Evolutionary conservation across 352 stramenopile genomes (phyloP), one percentile per base, ranked within the genome.

Genomic region (Phytopythium aichiense): DNA sequence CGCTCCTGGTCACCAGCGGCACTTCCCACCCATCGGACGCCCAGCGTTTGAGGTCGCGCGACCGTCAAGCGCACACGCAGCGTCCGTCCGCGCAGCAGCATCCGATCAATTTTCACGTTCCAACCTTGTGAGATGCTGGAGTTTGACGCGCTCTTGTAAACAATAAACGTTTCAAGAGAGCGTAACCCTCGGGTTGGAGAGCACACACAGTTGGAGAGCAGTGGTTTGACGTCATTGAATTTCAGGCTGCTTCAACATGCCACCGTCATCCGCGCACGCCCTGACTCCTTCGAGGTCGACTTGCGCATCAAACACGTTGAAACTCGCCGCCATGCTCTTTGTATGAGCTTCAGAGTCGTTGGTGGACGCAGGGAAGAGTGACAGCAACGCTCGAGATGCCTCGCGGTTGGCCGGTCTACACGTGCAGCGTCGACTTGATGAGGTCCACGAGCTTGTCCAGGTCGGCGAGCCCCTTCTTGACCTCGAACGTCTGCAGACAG

Each of bases 391-490:
- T 28, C 20, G 31, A 37, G 38, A 60, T 20, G 30, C 31, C 31
- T 31, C 28, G 28, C 2, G 28, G 28, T 31, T 7, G 28, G 6
- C 16, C 1, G 12, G 3, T 28, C n/a, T 30, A 60, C 37, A 60
- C 55, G 11, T 71, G 54, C 23, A 94, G 74, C 63, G 90, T 79
- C 11, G 56, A 68, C 42, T 90, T 70, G 49, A 95, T 90, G 42
- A 92, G 72, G 15, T 73, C 63, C 49, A 92, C 72, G 43, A 95
- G 84, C 59, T 89, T 84, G 59, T 86, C 72, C 28, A 96, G 68
- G 38, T 96, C 87, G 0, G 81, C 84, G 22, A 96, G 73, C 13
- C 88, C 88, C 55, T 87, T 86, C 68, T 94, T 96, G 31, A 96
- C 87, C 49, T 93, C 77, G 56, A 96, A 96, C 50, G 84, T 94